Evolutionary conservation across 768 basidiomycete genomes (phyloP).

Genomic region (Steccherinum ochraceum): DNA sequence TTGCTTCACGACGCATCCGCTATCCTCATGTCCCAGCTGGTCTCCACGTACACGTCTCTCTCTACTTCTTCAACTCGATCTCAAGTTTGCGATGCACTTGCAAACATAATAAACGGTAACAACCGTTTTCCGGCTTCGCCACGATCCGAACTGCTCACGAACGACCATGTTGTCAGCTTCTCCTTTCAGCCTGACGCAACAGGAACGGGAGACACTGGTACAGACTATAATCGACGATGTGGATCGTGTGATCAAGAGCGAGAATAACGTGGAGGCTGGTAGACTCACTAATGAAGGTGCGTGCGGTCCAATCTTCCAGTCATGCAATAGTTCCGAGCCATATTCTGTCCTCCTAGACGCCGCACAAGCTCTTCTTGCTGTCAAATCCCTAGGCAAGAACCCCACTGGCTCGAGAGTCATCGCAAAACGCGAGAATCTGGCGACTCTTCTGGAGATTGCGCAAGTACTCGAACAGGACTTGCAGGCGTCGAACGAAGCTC

Average conservation of each 20-base stretch:
- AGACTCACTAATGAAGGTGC: constrained; percentile 53
- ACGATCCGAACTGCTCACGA: too few species aligned
- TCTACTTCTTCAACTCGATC: not conserved
- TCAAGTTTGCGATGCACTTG: not conserved
- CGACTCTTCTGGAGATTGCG: constrained; percentile 46
- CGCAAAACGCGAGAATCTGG: constrained; percentile 47
- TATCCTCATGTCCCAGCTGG: not conserved
- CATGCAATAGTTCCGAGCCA: too few species aligned
- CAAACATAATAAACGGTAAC: not conserved
- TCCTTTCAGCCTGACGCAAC: not conserved
- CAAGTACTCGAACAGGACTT: constrained; percentile 47
- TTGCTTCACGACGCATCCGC: not conserved
- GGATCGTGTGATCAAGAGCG: constrained; percentile 13
- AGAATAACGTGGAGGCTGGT: constrained; percentile 33
- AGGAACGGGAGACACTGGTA: not conserved
- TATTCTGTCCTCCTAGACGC: constrained; percentile 52
- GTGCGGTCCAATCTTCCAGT: too few species aligned
- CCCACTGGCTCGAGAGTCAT: constrained; percentile 62
- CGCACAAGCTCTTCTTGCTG: constrained; percentile 55
- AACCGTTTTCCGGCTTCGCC: too few species aligned
- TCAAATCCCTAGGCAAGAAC: constrained; percentile 73
- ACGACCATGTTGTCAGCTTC: not conserved
- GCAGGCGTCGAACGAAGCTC: constrained; percentile 61
- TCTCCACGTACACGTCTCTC: not conserved
- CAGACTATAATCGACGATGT: constrained; percentile 14